phyloP scores from a whole-genome alignment of 2,329 filamentous ascomycete species.

The Cryphonectria naterciae region DNA sequence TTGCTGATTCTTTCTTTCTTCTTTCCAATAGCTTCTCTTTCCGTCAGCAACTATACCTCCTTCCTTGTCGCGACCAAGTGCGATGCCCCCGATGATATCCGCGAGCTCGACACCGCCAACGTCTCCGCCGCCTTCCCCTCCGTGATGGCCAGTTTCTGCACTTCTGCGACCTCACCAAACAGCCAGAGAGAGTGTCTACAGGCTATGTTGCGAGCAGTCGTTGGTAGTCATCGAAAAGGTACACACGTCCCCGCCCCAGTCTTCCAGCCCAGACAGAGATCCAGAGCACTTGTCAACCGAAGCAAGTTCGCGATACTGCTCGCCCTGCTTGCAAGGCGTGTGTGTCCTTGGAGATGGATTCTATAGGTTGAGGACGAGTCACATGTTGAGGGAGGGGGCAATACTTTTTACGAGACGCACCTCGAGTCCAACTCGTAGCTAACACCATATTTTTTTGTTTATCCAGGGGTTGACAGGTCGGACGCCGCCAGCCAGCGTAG shows the following conservation, averaged over 20 bases:
- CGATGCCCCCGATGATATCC: constrained; percentile 72
- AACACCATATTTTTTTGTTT: background rate
- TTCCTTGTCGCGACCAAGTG: constrained; percentile 89
- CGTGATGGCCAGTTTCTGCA: constrained; percentile 73
- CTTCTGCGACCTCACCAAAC: constrained; percentile 71
- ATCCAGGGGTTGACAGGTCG: constrained; percentile 24
- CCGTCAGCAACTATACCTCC: constrained; percentile 73
- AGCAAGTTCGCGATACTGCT: constrained; percentile 12
- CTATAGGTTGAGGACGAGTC: constrained; percentile 16
- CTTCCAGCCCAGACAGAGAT: constrained; percentile 1
- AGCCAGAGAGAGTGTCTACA: constrained; percentile 77
- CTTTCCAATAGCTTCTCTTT: constrained; percentile 65
- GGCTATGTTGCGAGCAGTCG: constrained; percentile 72
- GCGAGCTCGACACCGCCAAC: constrained; percentile 71
- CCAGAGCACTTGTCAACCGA: constrained; percentile 16
- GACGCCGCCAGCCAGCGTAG: constrained; percentile 27
- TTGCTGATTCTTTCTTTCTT: constrained; percentile 17
- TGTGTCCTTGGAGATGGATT: background rate
- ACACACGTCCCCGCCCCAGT: constrained; percentile 41
- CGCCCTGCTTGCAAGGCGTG: background rate
- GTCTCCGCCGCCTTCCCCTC: constrained; percentile 68
- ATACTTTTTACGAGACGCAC: constrained; percentile 1
- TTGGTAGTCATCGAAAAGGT: constrained; percentile 68
- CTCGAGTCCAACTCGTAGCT: constrained; percentile 9
- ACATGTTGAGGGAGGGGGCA: background rate